phyloP scores from a whole-genome alignment of 1,284 basidiomycete species.

The Ustilago bromivora region DNA sequence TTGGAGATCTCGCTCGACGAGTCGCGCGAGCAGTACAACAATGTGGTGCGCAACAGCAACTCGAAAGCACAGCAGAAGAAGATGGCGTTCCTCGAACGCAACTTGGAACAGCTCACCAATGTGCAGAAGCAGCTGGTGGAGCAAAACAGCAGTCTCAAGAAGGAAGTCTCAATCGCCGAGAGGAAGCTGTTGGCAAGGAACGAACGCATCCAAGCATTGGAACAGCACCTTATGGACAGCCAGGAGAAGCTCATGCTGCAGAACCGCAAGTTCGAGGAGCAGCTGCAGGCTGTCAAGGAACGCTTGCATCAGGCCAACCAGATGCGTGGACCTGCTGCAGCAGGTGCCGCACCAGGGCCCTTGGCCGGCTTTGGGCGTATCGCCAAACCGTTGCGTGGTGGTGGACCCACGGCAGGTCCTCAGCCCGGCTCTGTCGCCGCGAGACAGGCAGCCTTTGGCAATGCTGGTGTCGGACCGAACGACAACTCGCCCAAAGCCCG shows the following conservation, averaged over 20 bases:
- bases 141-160: slow-evolving; percentile 97
- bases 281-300: slow-evolving; percentile 90
- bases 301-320: slow-evolving; percentile 86
- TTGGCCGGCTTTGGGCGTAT: slow-evolving; percentile 88
- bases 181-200: slow-evolving; percentile 94
- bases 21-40: slow-evolving; percentile 98
- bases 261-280: slow-evolving; percentile 94
- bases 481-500: slow-evolving; percentile 59
- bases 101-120: slow-evolving; percentile 91
- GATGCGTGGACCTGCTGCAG: slow-evolving; percentile 74
- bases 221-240: slow-evolving; percentile 89
- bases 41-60: slow-evolving; percentile 96
- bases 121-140: slow-evolving; percentile 99
- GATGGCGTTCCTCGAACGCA: slow-evolving; percentile 98
- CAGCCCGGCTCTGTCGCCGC: slow-evolving; percentile 47
- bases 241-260: slow-evolving; percentile 89
- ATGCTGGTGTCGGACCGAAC: slow-evolving; percentile 20
- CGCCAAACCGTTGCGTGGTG: slow-evolving; percentile 93
- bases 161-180: slow-evolving; percentile 96
- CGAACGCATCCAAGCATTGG: slow-evolving; percentile 86
- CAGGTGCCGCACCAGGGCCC: slow-evolving; percentile 71
- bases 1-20: slow-evolving; percentile 99
- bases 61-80: slow-evolving; percentile 98
- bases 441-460: slow-evolving; percentile 35
- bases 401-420: slow-evolving; percentile 70